Base-by-base conservation (phyloP, 495 filamentous ascomycete species). In the Trichoderma gamsii region DNA sequence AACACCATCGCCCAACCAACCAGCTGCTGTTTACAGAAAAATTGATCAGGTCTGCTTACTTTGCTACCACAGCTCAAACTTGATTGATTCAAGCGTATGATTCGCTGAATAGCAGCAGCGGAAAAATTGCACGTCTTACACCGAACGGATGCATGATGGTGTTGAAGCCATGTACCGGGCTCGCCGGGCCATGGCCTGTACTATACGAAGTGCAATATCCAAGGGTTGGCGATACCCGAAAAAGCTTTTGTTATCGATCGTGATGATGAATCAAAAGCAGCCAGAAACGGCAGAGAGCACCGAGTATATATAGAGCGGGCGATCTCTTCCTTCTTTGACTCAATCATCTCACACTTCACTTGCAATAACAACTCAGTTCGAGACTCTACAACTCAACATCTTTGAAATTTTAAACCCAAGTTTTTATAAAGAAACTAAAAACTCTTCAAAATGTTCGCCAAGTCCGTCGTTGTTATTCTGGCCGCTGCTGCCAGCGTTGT, bases 71-170 rank as follows among this genome's bases (percentile, higher is more conserved):
- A 3, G 15, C 23, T 9, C 3, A 4, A 9, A 12, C 11, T 1
- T 27, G 12, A 11, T 18, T 32, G 6, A 25, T 32, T 61, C 13
- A 23, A 23, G 56, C 25, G 9, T 61, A 25, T 35, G 13, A 61
- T 21, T 32, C 27, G 6, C 25, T 61, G 56, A 18, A 18, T 16
- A 3, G 56, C 27, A 61, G 2, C 29, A 61, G 56, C 56, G 56
- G 56, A 61, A 61, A 32, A 61, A 61, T 61, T 61, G 23, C 25
- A 15, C 9, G 56, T 61, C 56, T 61, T 61, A 61, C 56, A 61
- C 56, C 56, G 56, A 32, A 27, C 3, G 56, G 16, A 27, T 4
- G 25, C 25, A 61, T 32, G 2, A 18, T 61, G 56, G 12, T 32
- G 25, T 29, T 29, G 23, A 23, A 32, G 12, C 25, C 12, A 61